Percentiles rank a stretch among this genome's conserved stretches.
Conservation (phyloP, 305 asterid species). For the Fraxinus dipetala region DNA sequence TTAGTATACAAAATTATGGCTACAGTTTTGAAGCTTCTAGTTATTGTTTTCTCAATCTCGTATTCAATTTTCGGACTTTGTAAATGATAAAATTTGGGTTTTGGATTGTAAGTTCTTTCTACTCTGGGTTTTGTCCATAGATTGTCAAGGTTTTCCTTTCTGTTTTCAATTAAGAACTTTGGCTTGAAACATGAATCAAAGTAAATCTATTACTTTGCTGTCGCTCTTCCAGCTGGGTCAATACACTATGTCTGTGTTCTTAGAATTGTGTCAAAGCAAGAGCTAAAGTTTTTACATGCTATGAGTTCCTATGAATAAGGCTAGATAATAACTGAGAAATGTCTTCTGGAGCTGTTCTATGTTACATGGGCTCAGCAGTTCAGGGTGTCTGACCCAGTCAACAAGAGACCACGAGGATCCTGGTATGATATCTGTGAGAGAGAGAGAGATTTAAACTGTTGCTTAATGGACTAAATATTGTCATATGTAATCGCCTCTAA, state of each 20-base stretch:
- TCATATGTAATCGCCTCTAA: background rate
- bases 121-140: background rate
- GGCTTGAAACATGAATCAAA: background rate
- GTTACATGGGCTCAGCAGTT: background rate
- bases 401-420: background rate
- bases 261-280: background rate
- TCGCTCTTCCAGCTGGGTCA: background rate
- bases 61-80: background rate
- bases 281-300: background rate
- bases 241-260: background rate
- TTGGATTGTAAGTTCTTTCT: background rate
- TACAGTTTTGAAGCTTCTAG: background rate
- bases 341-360: background rate
- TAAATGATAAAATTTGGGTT: background rate
- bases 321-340: background rate
- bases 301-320: background rate
- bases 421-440: background rate
- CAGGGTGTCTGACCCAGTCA: background rate
- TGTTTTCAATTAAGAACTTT: background rate
- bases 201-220: background rate
- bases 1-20: background rate
- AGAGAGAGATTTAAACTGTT: background rate
- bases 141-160: background rate
- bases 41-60: background rate
- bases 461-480: background rate